Evolutionary conservation across 192 early-diverging fungal genomes (phyloP).

Genomic region (Globomyces pollinis-pini): DNA sequence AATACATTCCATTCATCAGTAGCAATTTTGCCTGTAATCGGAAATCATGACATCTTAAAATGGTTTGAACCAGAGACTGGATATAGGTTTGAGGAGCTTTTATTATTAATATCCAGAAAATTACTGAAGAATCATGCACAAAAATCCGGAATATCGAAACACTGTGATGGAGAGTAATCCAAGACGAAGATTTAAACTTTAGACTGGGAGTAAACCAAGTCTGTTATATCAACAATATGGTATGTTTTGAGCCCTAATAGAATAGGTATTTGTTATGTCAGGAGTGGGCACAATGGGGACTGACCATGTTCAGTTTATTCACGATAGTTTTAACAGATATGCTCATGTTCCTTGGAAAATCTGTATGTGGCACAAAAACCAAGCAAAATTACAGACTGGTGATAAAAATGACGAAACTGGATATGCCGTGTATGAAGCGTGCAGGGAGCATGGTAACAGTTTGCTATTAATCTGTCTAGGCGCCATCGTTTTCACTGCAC

Average conservation of each 20-base stretch:
- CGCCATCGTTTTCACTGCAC: constrained; percentile 26
- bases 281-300: constrained; percentile 29
- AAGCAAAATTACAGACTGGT: constrained; percentile 25
- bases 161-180: constrained; percentile 33
- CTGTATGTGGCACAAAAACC: constrained; percentile 40
- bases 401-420: constrained; percentile 31
- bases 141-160: background rate
- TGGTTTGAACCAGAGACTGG: constrained; percentile 21
- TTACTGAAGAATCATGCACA: constrained; percentile 6
- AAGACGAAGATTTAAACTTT: no score
- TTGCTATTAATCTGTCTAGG: no score
- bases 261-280: constrained; percentile 18
- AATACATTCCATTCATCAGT: no score
- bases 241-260: no score
- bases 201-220: constrained; percentile 22
- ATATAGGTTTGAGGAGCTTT: no score
- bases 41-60: constrained; percentile 31
- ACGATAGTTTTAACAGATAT: constrained; percentile 12
- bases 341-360: constrained; percentile 22
- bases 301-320: constrained; percentile 22
- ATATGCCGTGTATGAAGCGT: constrained; percentile 28
- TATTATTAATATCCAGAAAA: no score
- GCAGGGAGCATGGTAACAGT: constrained; percentile 27
- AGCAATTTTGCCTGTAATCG: constrained; percentile 20
- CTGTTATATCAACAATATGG: constrained; percentile 21